These are phyloP conservation scores for Ceratonia siliqua DNA, from an alignment of 306 rosid species.

Conservation along the genomic window DNA sequence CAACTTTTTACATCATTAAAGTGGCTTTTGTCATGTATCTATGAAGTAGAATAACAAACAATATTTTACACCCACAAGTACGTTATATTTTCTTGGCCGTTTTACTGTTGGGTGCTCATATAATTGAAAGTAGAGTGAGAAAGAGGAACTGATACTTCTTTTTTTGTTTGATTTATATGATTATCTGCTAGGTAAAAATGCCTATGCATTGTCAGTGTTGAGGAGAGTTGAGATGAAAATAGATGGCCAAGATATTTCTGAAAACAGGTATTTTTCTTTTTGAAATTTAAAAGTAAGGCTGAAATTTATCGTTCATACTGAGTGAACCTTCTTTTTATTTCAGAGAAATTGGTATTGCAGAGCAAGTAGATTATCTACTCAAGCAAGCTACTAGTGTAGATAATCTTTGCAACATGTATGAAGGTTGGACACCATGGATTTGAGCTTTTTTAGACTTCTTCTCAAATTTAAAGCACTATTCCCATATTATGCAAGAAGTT, in stretches of 20 bases:
- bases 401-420: conserved; percentile 96
- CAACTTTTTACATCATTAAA: not conserved
- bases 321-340: conserved; percentile 41
- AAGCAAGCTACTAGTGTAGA: conserved; percentile 93
- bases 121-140: conserved; percentile 25
- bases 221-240: conserved; percentile 90
- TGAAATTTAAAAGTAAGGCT: conserved; percentile 29
- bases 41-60: not conserved
- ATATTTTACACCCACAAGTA: not conserved
- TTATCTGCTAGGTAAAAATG: conserved; percentile 67
- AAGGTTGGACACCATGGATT: conserved; percentile 99
- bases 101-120: conserved; percentile 7
- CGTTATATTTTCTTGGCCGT: conserved; percentile 13
- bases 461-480: conserved; percentile 18
- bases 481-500: conserved; percentile 28
- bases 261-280: conserved; percentile 59
- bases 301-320: conserved; percentile 26
- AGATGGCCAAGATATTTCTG: conserved; percentile 76
- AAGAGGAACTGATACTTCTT: conserved; percentile 29
- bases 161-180: conserved; percentile 27
- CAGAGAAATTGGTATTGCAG: conserved; percentile 74
- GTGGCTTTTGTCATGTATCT: not conserved
- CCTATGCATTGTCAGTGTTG: conserved; percentile 79
- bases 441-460: conserved; percentile 50
- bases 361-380: conserved; percentile 91